A percentile compares a stretch with the other conserved stretches of the same genome.
Evolutionary conservation across 306 rosid species (phyloP).

Genomic region (Begonia fuchsioides): DNA sequence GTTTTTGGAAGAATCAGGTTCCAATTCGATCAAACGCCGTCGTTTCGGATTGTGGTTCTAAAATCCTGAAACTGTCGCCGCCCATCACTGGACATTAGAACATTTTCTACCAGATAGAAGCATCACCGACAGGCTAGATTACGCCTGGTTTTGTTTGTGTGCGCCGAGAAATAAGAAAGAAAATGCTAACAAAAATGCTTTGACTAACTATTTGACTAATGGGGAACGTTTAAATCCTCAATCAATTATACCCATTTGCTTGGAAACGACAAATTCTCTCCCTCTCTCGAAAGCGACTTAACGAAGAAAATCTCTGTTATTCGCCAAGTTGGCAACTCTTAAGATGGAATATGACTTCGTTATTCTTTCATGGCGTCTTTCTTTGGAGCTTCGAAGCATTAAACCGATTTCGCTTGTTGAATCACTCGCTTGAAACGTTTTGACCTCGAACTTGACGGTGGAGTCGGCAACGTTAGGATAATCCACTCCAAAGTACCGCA

Average conservation of each 20-base stretch:
- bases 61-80: no score
- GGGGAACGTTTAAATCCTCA: no score
- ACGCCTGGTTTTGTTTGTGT: no score
- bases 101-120: no score
- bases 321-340: neutral
- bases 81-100: no score
- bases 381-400: neutral
- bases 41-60: no score
- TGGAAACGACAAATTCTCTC: neutral
- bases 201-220: no score
- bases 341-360: neutral
- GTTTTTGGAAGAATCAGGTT: no score
- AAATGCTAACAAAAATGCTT: no score
- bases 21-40: no score
- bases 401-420: neutral
- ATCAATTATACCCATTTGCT: neutral
- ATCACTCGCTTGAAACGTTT: neutral
- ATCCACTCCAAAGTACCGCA: slow-evolving; percentile 15
- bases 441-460: slow-evolving; percentile 18
- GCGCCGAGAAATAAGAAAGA: no score
- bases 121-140: no score
- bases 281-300: neutral
- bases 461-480: slow-evolving; percentile 32
- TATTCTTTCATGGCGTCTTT: neutral
- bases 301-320: neutral